A percentile compares a stretch with the other conserved stretches of the same genome.
These are phyloP conservation scores for Blakeslea trispora DNA, from an alignment of 371 early-diverging fungal species.

Conservation along the genomic window DNA sequence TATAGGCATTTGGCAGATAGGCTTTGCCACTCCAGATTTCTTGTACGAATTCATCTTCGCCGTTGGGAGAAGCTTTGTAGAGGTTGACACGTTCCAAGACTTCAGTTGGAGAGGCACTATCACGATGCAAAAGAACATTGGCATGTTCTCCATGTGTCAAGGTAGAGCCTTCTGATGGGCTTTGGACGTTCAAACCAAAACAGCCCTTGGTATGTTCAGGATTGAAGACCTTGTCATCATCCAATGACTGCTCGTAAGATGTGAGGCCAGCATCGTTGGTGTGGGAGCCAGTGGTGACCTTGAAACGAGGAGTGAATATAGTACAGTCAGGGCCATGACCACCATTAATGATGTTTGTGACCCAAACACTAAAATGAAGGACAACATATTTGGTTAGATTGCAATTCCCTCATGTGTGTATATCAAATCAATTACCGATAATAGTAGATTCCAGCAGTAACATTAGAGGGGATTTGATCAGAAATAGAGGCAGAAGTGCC, in stretches of 20 bases:
- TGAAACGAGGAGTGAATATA: slow-evolving; percentile 53
- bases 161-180: slow-evolving; percentile 19
- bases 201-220: slow-evolving; percentile 29
- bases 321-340: slow-evolving; percentile 36
- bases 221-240: slow-evolving; percentile 21
- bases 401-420: background rate
- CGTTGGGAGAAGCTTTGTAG: slow-evolving; percentile 19
- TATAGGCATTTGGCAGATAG: slow-evolving; percentile 16
- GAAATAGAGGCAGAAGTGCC: slow-evolving; percentile 30
- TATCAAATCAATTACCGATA: slow-evolving; percentile 23
- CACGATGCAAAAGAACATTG: slow-evolving; percentile 21
- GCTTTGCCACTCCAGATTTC: slow-evolving; percentile 22
- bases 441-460: slow-evolving; percentile 29
- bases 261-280: slow-evolving; percentile 49
- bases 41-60: slow-evolving; percentile 18
- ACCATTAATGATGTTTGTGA: slow-evolving; percentile 34
- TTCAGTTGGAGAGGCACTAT: slow-evolving; percentile 31
- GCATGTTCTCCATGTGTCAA: slow-evolving; percentile 15
- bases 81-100: slow-evolving; percentile 25
- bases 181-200: slow-evolving; percentile 28
- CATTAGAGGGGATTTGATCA: slow-evolving; percentile 30
- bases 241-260: slow-evolving; percentile 31
- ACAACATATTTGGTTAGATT: background rate
- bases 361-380: slow-evolving; percentile 30
- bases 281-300: slow-evolving; percentile 52